Evolutionary conservation across 306 rosid species (phyloP).

Genomic region (Delonix regia): DNA sequence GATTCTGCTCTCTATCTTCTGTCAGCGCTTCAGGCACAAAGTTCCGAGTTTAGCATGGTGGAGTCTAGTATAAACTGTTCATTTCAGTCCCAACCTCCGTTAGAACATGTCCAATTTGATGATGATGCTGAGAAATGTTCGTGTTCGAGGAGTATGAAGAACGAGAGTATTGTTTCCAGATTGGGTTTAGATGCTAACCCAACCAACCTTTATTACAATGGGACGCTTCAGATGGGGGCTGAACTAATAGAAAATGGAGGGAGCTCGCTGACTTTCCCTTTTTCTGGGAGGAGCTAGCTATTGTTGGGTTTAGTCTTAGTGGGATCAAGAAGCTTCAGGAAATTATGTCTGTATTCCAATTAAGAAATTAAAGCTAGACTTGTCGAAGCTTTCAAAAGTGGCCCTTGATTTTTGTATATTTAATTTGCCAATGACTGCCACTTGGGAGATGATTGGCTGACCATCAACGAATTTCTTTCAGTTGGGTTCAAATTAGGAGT

Average conservation of each 20-base stretch:
- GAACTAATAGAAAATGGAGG: not conserved
- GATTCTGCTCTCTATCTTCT: constrained; percentile 18
- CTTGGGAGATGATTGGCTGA: too few relatives aligned
- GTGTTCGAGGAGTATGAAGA: not conserved
- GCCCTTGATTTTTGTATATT: not conserved
- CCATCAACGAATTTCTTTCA: too few relatives aligned
- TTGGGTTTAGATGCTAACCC: not conserved
- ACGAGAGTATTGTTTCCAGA: not conserved
- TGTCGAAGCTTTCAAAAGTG: too few relatives aligned
- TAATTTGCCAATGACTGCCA: not conserved
- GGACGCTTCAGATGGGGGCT: not conserved
- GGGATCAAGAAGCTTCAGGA: too few relatives aligned
- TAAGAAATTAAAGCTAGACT: too few relatives aligned
- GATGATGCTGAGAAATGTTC: not conserved
- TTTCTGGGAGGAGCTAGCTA: not conserved
- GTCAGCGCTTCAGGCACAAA: not conserved
- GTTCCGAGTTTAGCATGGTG: not conserved
- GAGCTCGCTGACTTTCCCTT: not conserved
- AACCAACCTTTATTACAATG: not conserved
- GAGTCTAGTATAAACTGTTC: not conserved
- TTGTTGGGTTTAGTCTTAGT: not conserved
- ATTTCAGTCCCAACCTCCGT: not conserved
- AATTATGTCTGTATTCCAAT: too few relatives aligned
- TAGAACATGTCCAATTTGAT: not conserved
- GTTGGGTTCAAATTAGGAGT: too few relatives aligned